Base-by-base conservation (phyloP, 2,329 filamentous ascomycete species). In the Thelonectria rubi region DNA sequence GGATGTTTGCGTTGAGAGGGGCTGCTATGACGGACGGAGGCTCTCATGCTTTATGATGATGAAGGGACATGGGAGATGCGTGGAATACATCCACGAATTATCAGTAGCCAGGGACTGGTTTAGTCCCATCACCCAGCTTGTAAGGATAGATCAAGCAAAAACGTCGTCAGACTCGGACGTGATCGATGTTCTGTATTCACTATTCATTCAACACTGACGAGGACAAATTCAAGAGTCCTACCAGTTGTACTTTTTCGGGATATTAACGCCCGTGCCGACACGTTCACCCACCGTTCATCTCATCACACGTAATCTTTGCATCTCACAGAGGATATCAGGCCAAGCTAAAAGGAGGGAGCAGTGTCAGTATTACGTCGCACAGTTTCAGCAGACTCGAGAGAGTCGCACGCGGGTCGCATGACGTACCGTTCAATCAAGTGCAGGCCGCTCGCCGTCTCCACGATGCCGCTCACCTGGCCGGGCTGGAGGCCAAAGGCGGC, bases 381-480 rank as follows among this genome's bases (percentile, higher is more conserved):
- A 47, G n/a, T 37, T 37, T 37, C 34, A 37, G 11, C 34, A 11
- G 12, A 37, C 11, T 37, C 34, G 34, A 30, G 21, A 47, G 4
- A 18, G 2, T 26, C 12, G 20, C 10, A 47, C 9, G 2, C 7
- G 5, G 3, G n/a, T 18, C 17, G 18, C 20, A 21, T 37, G n/a
- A 65, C 78, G 60, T 84, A 96, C 93, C 94, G 90, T 81, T 98
- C 91, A 79, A 99, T 99, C 79, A 99, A 83, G 81, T 99, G 95
- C 73, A 98, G 82, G 1, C 95, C 95, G 54, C 94, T 97, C 51
- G 93, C 94, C 40, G 95, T 97, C 79, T 97, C 91, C 12, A 98
- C 91, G 39, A 97, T 84, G 48, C 86, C 84, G 79, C 94, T 97
- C 73, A 98, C 88, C 79, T 97, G 87, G 34, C 93, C 94, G 2